These are phyloP conservation scores for Diutina mesorugosa DNA, from an alignment of 1,139 yeast species.

Conservation along the genomic window DNA sequence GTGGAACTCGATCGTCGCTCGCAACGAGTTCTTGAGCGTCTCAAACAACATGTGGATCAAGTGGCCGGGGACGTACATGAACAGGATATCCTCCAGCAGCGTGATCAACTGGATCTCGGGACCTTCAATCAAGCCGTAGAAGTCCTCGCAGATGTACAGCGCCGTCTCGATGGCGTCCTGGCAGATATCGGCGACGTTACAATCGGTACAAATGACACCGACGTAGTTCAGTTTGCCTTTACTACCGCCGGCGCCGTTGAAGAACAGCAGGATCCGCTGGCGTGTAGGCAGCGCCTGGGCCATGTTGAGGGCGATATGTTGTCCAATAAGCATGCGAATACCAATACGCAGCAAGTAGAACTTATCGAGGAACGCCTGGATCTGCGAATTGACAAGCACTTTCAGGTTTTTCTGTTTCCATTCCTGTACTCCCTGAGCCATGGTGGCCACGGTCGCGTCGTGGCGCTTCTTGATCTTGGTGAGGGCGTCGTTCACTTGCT, in stretches of 20 bases:
- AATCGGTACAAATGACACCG: conserved; percentile 74
- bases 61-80: conserved; percentile 88
- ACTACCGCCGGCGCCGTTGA: conserved; percentile 13
- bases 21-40: conserved; percentile 66
- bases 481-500: conserved; percentile 50
- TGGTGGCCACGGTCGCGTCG: conserved; percentile 87
- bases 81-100: conserved; percentile 49
- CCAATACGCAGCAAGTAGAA: conserved; percentile 85
- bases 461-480: conserved; percentile 69
- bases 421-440: conserved; percentile 86
- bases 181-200: conserved; percentile 69
- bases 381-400: conserved; percentile 41
- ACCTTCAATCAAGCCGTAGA: conserved; percentile 71
- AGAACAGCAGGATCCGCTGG: conserved; percentile 20
- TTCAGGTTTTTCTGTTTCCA: conserved; percentile 56
- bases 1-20: conserved; percentile 77
- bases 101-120: conserved; percentile 71
- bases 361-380: conserved; percentile 68
- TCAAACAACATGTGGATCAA: conserved; percentile 81
- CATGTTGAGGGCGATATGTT: conserved; percentile 68
- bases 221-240: conserved; percentile 41
- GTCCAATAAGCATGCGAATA: conserved; percentile 81
- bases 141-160: conserved; percentile 76
- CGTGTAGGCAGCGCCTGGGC: conserved; percentile 43
- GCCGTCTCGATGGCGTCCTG: conserved; percentile 83